Percentiles rank a stretch among this genome's conserved stretches.
These are phyloP conservation scores for Cryptococcus sp. DNA, from an alignment of 1,284 basidiomycete genomes.

Conservation along the genomic window DNA sequence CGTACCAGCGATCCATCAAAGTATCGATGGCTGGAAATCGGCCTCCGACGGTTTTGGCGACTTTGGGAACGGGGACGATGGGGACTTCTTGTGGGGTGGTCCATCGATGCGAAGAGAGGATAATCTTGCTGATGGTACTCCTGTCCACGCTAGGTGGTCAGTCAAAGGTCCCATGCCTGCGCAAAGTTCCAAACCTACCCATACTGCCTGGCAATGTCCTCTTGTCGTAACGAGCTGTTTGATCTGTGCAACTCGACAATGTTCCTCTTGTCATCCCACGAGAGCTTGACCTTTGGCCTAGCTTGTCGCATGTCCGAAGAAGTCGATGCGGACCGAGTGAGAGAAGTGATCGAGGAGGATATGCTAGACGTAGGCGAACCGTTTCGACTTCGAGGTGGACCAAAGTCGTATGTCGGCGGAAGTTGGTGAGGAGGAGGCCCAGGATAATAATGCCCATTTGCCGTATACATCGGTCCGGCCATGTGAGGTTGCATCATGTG, in stretches of 20 bases:
- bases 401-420: conserved; percentile 11
- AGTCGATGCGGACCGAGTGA: conserved; percentile 19
- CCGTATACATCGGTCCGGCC: neutral
- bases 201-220: conserved; percentile 48
- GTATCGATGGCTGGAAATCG: conserved; percentile 49
- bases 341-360: conserved; percentile 17
- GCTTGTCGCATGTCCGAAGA: conserved; percentile 20
- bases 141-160: conserved; percentile 46
- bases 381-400: conserved; percentile 16
- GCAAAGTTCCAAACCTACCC: conserved; percentile 17
- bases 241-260: conserved; percentile 47
- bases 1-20: conserved; percentile 46
- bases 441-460: conserved; percentile 6
- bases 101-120: conserved; percentile 40
- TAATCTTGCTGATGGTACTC: conserved; percentile 52
- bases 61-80: conserved; percentile 19
- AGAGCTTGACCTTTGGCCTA: conserved; percentile 43
- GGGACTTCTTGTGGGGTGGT: conserved; percentile 25
- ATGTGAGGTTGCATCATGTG: neutral
- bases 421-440: conserved; percentile 7
- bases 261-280: conserved; percentile 45
- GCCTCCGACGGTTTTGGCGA: conserved; percentile 26
- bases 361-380: conserved; percentile 25
- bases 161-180: conserved; percentile 1
- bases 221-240: conserved; percentile 42